Evolutionary conservation across 2,329 filamentous ascomycete genomes (phyloP), one percentile per base, ranked within the genome.

Genomic region (Pseudogymnoascus sp.): DNA sequence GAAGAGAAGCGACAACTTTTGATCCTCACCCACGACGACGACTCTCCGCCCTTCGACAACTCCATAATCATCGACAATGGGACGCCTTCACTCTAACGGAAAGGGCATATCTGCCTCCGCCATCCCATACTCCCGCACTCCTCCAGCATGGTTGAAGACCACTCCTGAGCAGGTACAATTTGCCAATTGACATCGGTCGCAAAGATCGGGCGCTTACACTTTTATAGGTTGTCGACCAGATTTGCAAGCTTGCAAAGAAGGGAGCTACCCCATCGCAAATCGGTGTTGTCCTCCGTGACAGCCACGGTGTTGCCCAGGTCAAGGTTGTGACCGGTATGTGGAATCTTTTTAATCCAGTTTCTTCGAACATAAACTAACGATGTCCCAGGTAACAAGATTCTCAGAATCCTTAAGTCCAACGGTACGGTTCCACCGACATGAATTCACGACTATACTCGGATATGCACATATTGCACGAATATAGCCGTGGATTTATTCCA

Each of bases 181-280:
- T 42, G 14, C 16, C 59, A 42, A 60, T 42, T 11, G 49, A 56
- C 49, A 38, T 38, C 28, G 28, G n/a, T 56, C 49, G 49, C 12
- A 16, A 16, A 18, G 23, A 60, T 60, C 8, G 21, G 36, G 59
- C 59, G 59, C 59, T 60, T 25, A 60, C 59, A 40, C 34, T 16
- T 40, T 36, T 25, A 40, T 60, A 60, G 59, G 92, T 99, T 79
- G 91, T 96, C 74, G 95, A 99, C 79, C 93, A 97, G 84, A 99
- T 99, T 84, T 93, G 90, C 84, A 96, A 96, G 86, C 90, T 97
- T 78, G 95, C 95, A 77, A 93, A 91, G 84, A 97, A 97, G 90
- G 95, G 96, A 84, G 91, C 91, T 73, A 96, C 93, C 71, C 95
- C 95, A 75, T 97, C 93, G 70, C 93, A 97, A 86, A 99, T 99